A percentile compares a stretch with the other conserved stretches of the same genome.
Evolutionary conservation across 768 basidiomycete species (phyloP).

Genomic region (Candolleomyces aberdarensis): DNA sequence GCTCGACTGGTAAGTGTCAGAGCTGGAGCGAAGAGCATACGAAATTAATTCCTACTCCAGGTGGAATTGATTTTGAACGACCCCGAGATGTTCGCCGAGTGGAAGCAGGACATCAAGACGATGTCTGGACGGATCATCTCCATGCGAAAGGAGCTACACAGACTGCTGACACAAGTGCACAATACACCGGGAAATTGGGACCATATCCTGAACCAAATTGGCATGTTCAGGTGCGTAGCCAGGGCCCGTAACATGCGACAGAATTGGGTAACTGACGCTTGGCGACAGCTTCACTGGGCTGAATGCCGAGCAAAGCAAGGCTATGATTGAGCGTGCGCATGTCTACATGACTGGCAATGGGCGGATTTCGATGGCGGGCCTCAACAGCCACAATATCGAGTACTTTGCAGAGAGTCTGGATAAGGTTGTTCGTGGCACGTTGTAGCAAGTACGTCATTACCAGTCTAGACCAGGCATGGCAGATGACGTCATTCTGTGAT

Average conservation of each 20-base stretch:
- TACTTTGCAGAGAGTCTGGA: constrained; percentile 76
- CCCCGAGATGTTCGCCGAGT: constrained; percentile 71
- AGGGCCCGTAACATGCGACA: constrained; percentile 70
- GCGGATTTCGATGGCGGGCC: constrained; percentile 91
- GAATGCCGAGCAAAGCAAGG: constrained; percentile 59
- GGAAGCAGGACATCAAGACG: constrained; percentile 85
- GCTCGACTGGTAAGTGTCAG: constrained; percentile 71
- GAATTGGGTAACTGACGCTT: constrained; percentile 56
- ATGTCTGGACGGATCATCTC: constrained; percentile 93
- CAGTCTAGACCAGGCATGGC: constrained; percentile 9
- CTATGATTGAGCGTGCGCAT: constrained; percentile 68
- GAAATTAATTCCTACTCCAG: constrained; percentile 31
- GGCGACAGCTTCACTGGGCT: constrained; percentile 78
- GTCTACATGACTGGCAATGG: constrained; percentile 87
- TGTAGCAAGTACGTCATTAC: constrained; percentile 24
- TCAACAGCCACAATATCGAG: constrained; percentile 76
- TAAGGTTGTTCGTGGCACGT: constrained; percentile 47
- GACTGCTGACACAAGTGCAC: constrained; percentile 69
- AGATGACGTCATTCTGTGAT: constrained; percentile 34
- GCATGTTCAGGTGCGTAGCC: constrained; percentile 92
- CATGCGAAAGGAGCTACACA: constrained; percentile 82
- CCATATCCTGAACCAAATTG: constrained; percentile 95
- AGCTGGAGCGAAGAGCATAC: not conserved
- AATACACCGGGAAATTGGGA: constrained; percentile 92
- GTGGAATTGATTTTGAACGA: constrained; percentile 82